Evolutionary conservation across 208 protist genomes (phyloP), one percentile per base, ranked within the genome.

Genomic region (Crithidia fasciculata): DNA sequence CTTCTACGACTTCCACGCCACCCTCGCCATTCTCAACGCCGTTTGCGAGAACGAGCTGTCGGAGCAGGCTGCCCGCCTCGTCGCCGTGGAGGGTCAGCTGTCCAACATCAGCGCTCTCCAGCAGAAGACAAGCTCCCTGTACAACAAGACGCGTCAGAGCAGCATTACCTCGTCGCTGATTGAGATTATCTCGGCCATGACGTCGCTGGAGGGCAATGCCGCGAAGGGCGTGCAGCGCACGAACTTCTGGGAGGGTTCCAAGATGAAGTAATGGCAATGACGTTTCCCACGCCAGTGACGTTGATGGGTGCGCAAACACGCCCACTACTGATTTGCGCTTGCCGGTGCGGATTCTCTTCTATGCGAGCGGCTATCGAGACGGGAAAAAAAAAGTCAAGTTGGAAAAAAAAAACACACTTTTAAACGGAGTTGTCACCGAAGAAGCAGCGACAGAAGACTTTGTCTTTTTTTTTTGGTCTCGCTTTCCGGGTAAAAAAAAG

Each of bases 151-250:
- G 18, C 90, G 92, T 19, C 90, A 97, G 79, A 89, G 84, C 73
- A 91, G 85, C 79, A 97, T 97, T 76, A 97, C 92, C 15, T 90
- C 92, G 41, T 89, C 90, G 12, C 83, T 97, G 18, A 95, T 97
- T 60, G 92, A 97, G 78, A 94, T 97, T 88, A 88, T 97, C 63
- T 94, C 89, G 4, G 91, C 92, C 43, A 95, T 97, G 92, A 95
- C 89, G 65, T 94, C 92, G 54, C 77, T 97, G n/a, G 89, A 93
- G 79, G 86, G 92, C 61, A 93, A 82, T 63, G 58, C 86, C 28
- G 86, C 86, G 5, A 95, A 92, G 82, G 87, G 89, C 16, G 87
- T 97, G 45, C 84, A 85, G 80, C 85, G 89, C 43, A 86, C 65
- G 71, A 90, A 94, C 44, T 97, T 97, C 82, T 97, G 92, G 92